A percentile compares a stretch with the other conserved stretches of the same genome.
These are phyloP conservation scores for Aspergillus sclerotiicarbonarius DNA, from an alignment of 495 filamentous ascomycete genomes.

Conservation along the genomic window DNA sequence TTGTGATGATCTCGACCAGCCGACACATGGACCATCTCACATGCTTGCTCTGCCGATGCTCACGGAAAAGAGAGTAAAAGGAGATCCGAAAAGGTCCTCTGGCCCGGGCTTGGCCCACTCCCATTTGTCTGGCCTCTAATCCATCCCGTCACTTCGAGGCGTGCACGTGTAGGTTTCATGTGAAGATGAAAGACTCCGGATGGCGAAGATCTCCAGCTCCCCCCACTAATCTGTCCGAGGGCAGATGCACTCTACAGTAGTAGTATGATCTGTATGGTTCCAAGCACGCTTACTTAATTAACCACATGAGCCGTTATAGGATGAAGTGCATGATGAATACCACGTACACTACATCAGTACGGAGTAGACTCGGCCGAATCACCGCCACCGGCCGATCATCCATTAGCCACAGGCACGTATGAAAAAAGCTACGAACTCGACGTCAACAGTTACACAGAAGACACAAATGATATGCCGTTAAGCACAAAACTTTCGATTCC, in stretches of 20 bases:
- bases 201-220: no score
- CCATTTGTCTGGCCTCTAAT: background rate
- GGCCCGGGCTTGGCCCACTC: background rate
- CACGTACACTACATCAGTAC: background rate
- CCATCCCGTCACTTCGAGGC: background rate
- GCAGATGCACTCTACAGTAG: no score
- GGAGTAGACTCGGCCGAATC: background rate
- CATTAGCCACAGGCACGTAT: background rate
- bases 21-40: background rate
- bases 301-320: no score
- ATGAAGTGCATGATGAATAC: no score
- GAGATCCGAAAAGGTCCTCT: background rate
- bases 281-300: no score
- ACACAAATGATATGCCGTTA: background rate
- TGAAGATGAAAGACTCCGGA: background rate
- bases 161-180: slow-evolving; percentile 9
- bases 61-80: background rate
- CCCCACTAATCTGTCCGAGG: no score
- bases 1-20: background rate
- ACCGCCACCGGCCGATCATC: background rate
- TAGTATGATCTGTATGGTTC: no score
- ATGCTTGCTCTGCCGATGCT: background rate
- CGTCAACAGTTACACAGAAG: background rate
- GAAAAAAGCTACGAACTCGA: background rate
- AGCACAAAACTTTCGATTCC: background rate